Conservation (phyloP, 352 stramenopile genomes). For the Phytopythium vexans region DNA sequence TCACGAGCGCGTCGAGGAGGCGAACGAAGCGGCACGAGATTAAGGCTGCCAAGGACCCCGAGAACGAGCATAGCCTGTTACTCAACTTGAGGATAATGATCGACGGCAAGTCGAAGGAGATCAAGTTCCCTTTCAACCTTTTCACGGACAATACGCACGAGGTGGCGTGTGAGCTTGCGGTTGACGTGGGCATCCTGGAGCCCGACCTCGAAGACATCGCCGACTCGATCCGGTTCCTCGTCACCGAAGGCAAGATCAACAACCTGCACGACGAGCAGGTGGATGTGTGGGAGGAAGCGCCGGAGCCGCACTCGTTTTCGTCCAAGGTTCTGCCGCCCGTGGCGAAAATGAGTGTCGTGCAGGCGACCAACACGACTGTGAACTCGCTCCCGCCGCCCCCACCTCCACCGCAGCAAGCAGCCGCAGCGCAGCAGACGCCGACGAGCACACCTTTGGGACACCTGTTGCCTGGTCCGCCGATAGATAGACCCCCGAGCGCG, state of each 20-base stretch:
- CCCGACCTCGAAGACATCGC: conserved; percentile 93
- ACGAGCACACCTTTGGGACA: not conserved
- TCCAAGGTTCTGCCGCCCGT: conserved; percentile 76
- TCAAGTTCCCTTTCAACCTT: conserved; percentile 96
- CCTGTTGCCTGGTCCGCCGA: not conserved
- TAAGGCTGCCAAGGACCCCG: conserved; percentile 73
- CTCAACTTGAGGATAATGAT: conserved; percentile 90
- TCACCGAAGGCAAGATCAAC: conserved; percentile 84
- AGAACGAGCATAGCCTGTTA: conserved; percentile 80
- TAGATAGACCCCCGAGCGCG: conserved; percentile 11
- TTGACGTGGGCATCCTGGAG: conserved; percentile 91
- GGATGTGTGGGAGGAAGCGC: conserved; percentile 86
- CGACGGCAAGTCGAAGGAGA: conserved; percentile 93
- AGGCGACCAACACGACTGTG: conserved; percentile 7
- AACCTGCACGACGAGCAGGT: conserved; percentile 73
- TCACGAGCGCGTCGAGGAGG: conserved; percentile 23
- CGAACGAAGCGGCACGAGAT: conserved; percentile 79
- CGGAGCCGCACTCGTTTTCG: conserved; percentile 79
- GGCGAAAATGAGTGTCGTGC: conserved; percentile 74
- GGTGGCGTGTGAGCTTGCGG: conserved; percentile 93
- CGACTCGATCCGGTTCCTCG: conserved; percentile 89
- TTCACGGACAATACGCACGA: conserved; percentile 93
- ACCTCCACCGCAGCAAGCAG: not conserved
- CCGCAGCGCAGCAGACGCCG: conserved; percentile 3
- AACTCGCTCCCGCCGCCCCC: not conserved